phyloP scores from a whole-genome alignment of 2,329 filamentous ascomycete genomes.

The Pseudogymnoascus sp. region DNA sequence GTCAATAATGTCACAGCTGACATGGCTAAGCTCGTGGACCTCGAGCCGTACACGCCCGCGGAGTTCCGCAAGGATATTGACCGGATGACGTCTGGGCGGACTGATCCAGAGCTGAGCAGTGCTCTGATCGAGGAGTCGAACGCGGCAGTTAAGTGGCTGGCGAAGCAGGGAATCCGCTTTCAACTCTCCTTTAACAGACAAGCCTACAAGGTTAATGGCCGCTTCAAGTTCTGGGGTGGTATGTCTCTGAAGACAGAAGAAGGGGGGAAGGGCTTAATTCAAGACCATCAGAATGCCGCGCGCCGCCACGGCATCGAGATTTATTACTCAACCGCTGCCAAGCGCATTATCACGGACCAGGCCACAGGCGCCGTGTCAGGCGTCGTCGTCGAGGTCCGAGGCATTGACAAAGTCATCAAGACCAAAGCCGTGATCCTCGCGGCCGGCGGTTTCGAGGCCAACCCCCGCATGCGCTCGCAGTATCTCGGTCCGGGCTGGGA shows the following conservation, averaged over 20 bases:
- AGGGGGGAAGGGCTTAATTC: conserved; percentile 51
- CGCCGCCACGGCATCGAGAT: not conserved
- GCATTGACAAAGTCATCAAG: conserved; percentile 25
- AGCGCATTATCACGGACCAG: conserved; percentile 30
- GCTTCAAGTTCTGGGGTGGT: conserved; percentile 59
- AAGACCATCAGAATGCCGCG: conserved; percentile 36
- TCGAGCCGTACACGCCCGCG: conserved; percentile 45
- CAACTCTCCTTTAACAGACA: conserved; percentile 57
- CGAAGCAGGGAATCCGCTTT: conserved; percentile 45
- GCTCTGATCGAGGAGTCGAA: conserved; percentile 45
- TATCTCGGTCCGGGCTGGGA: conserved; percentile 54
- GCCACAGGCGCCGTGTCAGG: conserved; percentile 26
- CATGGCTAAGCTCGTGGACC: conserved; percentile 44
- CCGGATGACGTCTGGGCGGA: conserved; percentile 46
- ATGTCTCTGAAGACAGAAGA: conserved; percentile 50
- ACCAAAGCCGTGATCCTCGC: conserved; percentile 42
- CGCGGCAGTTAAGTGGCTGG: conserved; percentile 46
- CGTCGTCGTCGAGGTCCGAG: conserved; percentile 24
- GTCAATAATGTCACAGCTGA: conserved; percentile 49
- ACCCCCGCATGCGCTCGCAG: conserved; percentile 45
- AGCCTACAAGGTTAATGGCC: conserved; percentile 53
- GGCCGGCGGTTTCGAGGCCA: conserved; percentile 58
- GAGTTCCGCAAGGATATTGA: conserved; percentile 50
- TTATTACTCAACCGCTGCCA: conserved; percentile 34
- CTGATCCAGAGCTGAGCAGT: conserved; percentile 40